Conservation (phyloP, 1,284 basidiomycete species). For the Naganishia sp. region DNA sequence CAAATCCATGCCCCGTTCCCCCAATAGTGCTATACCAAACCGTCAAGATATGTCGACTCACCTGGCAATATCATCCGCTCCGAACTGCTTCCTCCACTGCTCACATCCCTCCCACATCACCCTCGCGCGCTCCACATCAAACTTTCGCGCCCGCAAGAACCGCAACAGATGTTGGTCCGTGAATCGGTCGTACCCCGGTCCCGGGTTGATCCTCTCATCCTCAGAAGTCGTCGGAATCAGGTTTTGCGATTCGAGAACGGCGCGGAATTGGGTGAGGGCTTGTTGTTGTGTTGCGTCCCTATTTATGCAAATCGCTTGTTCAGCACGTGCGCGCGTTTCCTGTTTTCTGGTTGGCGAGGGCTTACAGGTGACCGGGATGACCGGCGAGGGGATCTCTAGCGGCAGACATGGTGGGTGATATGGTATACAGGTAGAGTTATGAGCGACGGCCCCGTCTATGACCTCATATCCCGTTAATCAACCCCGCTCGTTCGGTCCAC, state of each 20-base stretch:
- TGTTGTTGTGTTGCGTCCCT: slow-evolving; percentile 66
- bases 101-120: slow-evolving; percentile 80
- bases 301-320: slow-evolving; percentile 6
- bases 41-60: slow-evolving; percentile 52
- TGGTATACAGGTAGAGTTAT: background rate
- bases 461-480: slow-evolving; percentile 2
- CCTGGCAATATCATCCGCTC: slow-evolving; percentile 83
- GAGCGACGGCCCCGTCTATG: background rate
- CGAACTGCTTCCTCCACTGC: slow-evolving; percentile 87
- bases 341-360: slow-evolving; percentile 15
- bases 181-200: slow-evolving; percentile 64
- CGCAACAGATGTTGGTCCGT: slow-evolving; percentile 77
- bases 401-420: slow-evolving; percentile 20
- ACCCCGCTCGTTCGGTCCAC: slow-evolving; percentile 5
- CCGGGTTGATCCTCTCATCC: slow-evolving; percentile 44
- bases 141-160: slow-evolving; percentile 92
- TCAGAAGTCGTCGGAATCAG: slow-evolving; percentile 30
- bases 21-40: background rate
- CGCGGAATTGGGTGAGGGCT: slow-evolving; percentile 70
- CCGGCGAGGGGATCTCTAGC: slow-evolving; percentile 65
- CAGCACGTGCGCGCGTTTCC: background rate
- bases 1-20: background rate
- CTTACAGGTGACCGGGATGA: slow-evolving; percentile 73
- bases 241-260: slow-evolving; percentile 36
- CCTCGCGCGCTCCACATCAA: slow-evolving; percentile 79